Percentiles rank a stretch among this genome's conserved stretches.
phyloP scores from a whole-genome alignment of 202 grass and related monocot genomes.

The Alloteropsis angusta region DNA sequence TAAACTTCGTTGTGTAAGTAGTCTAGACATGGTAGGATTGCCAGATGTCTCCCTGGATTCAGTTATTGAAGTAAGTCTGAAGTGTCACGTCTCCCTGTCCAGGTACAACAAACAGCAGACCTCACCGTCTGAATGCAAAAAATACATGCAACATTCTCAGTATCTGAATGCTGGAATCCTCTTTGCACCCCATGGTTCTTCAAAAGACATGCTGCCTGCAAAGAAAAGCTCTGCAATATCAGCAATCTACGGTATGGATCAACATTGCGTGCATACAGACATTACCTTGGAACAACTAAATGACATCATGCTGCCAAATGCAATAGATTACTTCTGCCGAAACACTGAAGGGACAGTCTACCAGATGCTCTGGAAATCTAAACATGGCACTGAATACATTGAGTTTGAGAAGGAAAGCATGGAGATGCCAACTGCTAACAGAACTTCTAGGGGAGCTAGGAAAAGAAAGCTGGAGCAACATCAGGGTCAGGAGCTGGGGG shows the following conservation, averaged over 20 bases:
- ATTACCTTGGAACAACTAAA: background rate
- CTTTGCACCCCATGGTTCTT: background rate
- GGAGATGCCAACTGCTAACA: background rate
- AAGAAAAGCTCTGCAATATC: background rate
- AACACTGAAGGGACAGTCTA: background rate
- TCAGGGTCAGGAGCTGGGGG: background rate
- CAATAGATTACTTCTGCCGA: background rate
- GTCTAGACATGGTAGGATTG: too few relatives aligned
- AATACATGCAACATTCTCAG: background rate
- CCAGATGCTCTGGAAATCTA: slow-evolving; percentile 1
- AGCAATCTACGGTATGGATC: background rate
- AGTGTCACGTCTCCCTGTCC: background rate
- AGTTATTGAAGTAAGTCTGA: background rate
- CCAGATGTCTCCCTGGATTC: background rate
- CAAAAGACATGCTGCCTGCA: background rate
- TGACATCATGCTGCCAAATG: background rate
- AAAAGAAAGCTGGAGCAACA: background rate
- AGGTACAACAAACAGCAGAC: background rate
- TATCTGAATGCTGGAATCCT: background rate
- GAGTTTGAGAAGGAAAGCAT: background rate
- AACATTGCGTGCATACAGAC: background rate
- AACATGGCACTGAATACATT: background rate
- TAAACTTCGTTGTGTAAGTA: background rate
- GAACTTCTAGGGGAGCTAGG: background rate
- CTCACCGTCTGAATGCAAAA: background rate